Base-by-base conservation (phyloP, 176 grass and related monocot species). In the Oryza glaberrima region DNA sequence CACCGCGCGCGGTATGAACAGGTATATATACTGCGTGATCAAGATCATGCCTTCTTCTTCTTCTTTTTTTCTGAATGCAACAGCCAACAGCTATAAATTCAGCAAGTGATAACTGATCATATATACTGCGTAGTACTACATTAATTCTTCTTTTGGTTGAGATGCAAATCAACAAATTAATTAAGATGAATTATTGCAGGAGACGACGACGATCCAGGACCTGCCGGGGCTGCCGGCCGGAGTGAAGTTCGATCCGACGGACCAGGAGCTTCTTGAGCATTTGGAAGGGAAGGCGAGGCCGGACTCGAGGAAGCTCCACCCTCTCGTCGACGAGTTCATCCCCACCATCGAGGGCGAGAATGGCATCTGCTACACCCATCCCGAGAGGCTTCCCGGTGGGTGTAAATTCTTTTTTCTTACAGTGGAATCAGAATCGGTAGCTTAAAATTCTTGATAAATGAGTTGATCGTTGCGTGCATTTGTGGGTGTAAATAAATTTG, bases 291-390 rank as follows among this genome's bases (percentile, higher is more conserved):
- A 97, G 75, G 90, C 90, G 32, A 86, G 67, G 82, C 84, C 79
- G 0, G 92, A 92, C 16, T 86, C 85, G 4, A 78, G 80, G 32
- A 94, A 88, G 30, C 82, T 84, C 16, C 90, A 97, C 72, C 92
- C 90, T 1, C 90, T 97, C 81, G 84, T 97, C 56, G 95, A 94
- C 67, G 88, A 94, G 82, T 97, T 94, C 86, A 97, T 97, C 69
- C 92, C 90, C 44, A 97, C 90, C 20, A 91, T 97, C 40, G 86
- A 93, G 17, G 86, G 90, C 56, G 90, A 97, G 84, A 78, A 97
- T 52, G 90, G 95, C 65, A 93, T 94, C 75, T 97, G 95, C 82
- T 97, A 94, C 88, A 97, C 95, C 35, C 95, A 97, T 46, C 95
- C 90, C 17, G 86, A 94, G 84, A 94, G 65, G 70, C 90, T 97